Base-by-base conservation (phyloP, 2,329 filamentous ascomycete genomes). In the Botryotinia convoluta region DNA sequence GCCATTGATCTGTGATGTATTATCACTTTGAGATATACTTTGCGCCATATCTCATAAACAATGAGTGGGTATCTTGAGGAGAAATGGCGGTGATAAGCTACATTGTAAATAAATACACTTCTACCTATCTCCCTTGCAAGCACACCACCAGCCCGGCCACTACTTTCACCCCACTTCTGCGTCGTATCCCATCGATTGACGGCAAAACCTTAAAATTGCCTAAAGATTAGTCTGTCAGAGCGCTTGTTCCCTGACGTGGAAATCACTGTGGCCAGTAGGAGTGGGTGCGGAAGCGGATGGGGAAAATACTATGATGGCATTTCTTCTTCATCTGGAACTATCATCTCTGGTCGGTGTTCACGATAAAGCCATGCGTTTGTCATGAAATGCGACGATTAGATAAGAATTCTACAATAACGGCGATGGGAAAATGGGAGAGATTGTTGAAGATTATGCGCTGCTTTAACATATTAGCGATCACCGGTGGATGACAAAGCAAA, bases 11-110 rank as follows among this genome's bases (percentile, higher is more conserved):
- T 54, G 61, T 45, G 59, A 65, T 22, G 29, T 39, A 32, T 29
- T 1, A 54, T 57, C 59, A 63, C 59, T 63, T 16, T 22, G 69
- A 61, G 59, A 71, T 37, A 20, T 32, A 57, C 69, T 65, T 72
- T 6, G 26, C 20, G 60, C 60, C 45, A 65, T 65, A 42, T 37
- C 35, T 54, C 35, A 44, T 42, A 9, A 18, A 44, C 60, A 68
- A 29, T 26, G 22, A 29, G 37, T 9, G 57, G 32, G 22, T 67
- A 67, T 22, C 18, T 29, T 29, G 64, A n/a, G 20, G 7, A 32
- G 32, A n/a, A 54, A 35, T 67, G 16, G 45, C 14, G 45, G 35
- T 39, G 26, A 54, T 67, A 67, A 67, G 35, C n/a, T 20, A 39
- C 45, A 54, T 54, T 39, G 32, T 67, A n/a, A 18, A 37, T 67